phyloP scores from a whole-genome alignment of 2,329 filamentous ascomycete species.

The Harringtonia aguacate region DNA sequence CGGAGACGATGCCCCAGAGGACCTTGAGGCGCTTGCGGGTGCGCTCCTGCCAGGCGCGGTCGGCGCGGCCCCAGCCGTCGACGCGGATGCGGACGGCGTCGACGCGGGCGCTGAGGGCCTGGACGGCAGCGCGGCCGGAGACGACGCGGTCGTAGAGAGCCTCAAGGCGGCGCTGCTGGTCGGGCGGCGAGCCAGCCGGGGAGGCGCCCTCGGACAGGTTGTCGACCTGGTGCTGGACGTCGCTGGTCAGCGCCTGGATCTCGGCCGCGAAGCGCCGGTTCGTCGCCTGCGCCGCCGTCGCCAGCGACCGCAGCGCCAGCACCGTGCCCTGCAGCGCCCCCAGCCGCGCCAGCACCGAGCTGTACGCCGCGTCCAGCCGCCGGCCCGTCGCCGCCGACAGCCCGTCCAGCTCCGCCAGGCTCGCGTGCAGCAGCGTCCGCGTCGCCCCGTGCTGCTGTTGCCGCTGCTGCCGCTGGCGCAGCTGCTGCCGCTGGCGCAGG shows the following conservation, averaged over 20 bases:
- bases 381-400: slow-evolving; percentile 49
- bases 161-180: slow-evolving; percentile 53
- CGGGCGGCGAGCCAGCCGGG: slow-evolving; percentile 47
- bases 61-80: slow-evolving; percentile 56
- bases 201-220: not conserved
- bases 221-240: slow-evolving; percentile 42
- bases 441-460: slow-evolving; percentile 6
- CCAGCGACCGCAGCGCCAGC: slow-evolving; percentile 54
- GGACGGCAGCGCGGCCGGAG: slow-evolving; percentile 47
- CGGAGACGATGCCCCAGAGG: slow-evolving; percentile 49
- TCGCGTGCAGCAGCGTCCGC: slow-evolving; percentile 8
- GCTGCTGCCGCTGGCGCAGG: not conserved
- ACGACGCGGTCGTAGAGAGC: slow-evolving; percentile 51
- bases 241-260: slow-evolving; percentile 44
- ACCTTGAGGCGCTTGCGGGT: slow-evolving; percentile 52
- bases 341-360: slow-evolving; percentile 60
- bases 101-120: slow-evolving; percentile 50
- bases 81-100: slow-evolving; percentile 53
- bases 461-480: slow-evolving; percentile 5
- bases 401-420: slow-evolving; percentile 5
- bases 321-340: slow-evolving; percentile 54
- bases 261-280: slow-evolving; percentile 50
- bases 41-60: slow-evolving; percentile 57
- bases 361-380: slow-evolving; percentile 64
- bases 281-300: slow-evolving; percentile 46